Conservation (phyloP, 768 basidiomycete genomes). For the Trametes villosa region DNA sequence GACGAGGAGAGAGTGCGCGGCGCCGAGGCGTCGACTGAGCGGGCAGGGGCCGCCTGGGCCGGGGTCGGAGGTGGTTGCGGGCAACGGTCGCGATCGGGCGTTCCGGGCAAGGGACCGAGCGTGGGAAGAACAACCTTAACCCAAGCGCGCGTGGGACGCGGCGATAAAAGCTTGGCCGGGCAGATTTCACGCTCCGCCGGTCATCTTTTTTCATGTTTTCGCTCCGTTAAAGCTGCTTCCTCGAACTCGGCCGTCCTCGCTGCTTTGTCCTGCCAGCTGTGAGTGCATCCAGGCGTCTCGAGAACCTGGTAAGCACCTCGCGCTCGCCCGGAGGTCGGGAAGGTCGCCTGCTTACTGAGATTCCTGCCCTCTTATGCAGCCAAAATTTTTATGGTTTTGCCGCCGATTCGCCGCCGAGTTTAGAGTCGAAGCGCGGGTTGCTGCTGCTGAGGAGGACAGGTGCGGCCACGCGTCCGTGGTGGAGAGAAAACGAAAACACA, state of each 20-base stretch:
- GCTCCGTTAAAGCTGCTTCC: constrained; percentile 22
- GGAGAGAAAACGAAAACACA: constrained; percentile 23
- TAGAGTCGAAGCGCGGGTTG: constrained; percentile 29
- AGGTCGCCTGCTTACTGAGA: neutral
- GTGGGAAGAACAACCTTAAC: constrained; percentile 23
- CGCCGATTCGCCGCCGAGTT: constrained; percentile 32
- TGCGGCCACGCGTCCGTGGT: constrained; percentile 24
- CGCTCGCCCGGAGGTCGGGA: neutral
- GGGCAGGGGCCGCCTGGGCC: neutral
- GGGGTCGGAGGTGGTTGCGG: constrained; percentile 8
- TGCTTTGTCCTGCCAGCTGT: constrained; percentile 21
- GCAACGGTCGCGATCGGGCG: constrained; percentile 13
- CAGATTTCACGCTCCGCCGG: constrained; percentile 19
- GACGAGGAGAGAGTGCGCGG: neutral
- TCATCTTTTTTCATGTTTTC: constrained; percentile 27
- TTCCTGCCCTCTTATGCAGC: neutral
- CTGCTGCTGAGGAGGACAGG: constrained; percentile 28
- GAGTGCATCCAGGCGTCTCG: constrained; percentile 22
- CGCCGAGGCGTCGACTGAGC: no score
- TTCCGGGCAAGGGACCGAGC: constrained; percentile 12
- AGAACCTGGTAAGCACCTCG: neutral
- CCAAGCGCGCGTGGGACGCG: constrained; percentile 15
- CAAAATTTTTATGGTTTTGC: constrained; percentile 34
- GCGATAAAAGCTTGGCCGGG: constrained; percentile 11
- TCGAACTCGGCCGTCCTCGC: constrained; percentile 24